Conservation (phyloP, 257 asterid genomes). For the Solanum sparsipilum region DNA sequence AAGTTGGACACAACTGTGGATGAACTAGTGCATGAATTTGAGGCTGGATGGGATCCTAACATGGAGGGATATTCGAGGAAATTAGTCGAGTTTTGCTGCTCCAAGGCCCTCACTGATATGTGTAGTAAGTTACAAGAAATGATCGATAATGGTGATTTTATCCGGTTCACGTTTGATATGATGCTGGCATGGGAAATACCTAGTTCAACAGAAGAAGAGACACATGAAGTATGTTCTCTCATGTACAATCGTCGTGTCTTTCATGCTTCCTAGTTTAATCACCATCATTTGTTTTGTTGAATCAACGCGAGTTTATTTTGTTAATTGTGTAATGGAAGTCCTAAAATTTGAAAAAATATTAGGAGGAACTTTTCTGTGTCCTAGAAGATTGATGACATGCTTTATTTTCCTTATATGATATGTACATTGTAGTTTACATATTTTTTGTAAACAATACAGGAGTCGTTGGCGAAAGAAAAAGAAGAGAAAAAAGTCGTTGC, state of each 20-base stretch:
- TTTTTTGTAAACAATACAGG: slow-evolving; percentile 21
- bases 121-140: slow-evolving; percentile 40
- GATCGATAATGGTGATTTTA: slow-evolving; percentile 47
- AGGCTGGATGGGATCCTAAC: slow-evolving; percentile 38
- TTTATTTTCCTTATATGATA: not conserved
- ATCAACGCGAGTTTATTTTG: not conserved
- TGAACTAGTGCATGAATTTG: slow-evolving; percentile 43
- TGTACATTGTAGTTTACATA: not conserved
- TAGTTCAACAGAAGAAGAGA: slow-evolving; percentile 36
- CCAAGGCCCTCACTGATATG: slow-evolving; percentile 37
- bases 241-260: too few relatives aligned
- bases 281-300: not conserved
- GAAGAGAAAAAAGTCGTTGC: slow-evolving; percentile 35
- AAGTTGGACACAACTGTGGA: slow-evolving; percentile 36
- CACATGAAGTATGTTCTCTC: slow-evolving; percentile 13
- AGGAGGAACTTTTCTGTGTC: not conserved
- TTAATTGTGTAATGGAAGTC: not conserved
- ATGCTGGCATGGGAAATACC: slow-evolving; percentile 94
- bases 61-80: slow-evolving; percentile 48
- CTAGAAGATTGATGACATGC: not conserved
- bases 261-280: not conserved
- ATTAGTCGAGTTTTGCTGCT: slow-evolving; percentile 57
- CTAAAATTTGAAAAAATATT: not conserved
- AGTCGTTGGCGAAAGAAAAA: slow-evolving; percentile 43
- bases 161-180: slow-evolving; percentile 81